Conservation (phyloP, 2,329 filamentous ascomycete genomes). For the Calycina herbarum region DNA sequence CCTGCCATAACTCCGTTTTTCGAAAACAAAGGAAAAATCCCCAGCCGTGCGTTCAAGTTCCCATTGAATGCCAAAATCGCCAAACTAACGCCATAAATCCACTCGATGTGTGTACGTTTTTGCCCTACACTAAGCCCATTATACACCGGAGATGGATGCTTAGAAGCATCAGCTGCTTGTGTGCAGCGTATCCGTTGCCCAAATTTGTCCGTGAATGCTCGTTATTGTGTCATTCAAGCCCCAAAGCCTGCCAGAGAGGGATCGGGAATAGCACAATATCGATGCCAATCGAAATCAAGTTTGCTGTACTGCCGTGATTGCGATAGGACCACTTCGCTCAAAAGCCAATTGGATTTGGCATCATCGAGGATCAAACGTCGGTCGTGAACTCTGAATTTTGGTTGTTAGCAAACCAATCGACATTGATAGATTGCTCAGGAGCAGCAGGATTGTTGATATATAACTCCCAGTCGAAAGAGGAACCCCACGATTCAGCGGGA, state of each 20-base stretch:
- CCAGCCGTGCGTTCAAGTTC: not conserved
- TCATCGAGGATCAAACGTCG: not conserved
- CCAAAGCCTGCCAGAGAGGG: not conserved
- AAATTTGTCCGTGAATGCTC: not conserved
- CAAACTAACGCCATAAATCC: not conserved
- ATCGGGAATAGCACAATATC: not conserved
- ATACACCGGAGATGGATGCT: not conserved
- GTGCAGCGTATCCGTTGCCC: not conserved
- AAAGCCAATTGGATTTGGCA: not conserved
- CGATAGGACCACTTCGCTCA: not conserved
- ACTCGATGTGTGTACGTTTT: not conserved
- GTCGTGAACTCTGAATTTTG: not conserved
- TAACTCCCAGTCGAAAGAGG: not conserved
- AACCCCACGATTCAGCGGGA: not conserved
- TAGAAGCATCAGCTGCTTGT: not conserved
- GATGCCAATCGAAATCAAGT: not conserved
- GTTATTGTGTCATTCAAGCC: not conserved
- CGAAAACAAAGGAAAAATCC: not conserved
- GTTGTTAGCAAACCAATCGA: constrained; percentile 4
- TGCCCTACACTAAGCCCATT: not conserved
- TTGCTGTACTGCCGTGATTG: not conserved
- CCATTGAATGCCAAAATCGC: not conserved
- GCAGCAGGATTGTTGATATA: not conserved
- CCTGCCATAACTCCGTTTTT: not conserved
- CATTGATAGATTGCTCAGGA: not conserved